These are phyloP conservation scores for Metschnikowia sp. DNA, from an alignment of 805 yeast species.

Conservation along the genomic window DNA sequence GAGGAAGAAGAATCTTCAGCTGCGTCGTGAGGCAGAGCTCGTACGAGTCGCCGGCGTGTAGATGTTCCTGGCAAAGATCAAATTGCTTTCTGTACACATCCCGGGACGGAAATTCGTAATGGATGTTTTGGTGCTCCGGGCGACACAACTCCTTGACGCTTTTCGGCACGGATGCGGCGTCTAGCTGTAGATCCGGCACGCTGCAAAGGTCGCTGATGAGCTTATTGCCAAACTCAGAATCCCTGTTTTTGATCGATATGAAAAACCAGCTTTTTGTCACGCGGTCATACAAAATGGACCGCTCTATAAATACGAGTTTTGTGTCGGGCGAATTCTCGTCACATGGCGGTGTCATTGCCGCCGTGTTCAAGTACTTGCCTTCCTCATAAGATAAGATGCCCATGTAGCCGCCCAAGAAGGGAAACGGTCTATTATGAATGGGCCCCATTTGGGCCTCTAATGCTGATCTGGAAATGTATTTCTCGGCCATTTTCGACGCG, in stretches of 20 bases:
- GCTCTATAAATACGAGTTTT: conserved; percentile 66
- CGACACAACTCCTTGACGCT: conserved; percentile 25
- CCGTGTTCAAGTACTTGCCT: conserved; percentile 49
- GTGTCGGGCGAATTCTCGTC: conserved; percentile 59
- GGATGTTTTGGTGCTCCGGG: conserved; percentile 23
- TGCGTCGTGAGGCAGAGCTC: conserved; percentile 87
- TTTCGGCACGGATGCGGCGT: conserved; percentile 21
- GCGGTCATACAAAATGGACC: conserved; percentile 58
- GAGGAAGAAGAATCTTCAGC: conserved; percentile 55
- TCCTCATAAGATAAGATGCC: conserved; percentile 90
- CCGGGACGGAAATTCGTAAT: conserved; percentile 49
- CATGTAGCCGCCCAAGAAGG: conserved; percentile 87
- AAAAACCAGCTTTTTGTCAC: conserved; percentile 43
- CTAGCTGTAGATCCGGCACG: conserved; percentile 11
- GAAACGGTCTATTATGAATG: conserved; percentile 40
- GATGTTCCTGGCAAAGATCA: conserved; percentile 57
- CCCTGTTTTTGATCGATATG: conserved; percentile 43
- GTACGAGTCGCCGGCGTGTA: conserved; percentile 84
- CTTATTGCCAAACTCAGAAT: conserved; percentile 29
- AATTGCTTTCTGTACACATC: conserved; percentile 54
- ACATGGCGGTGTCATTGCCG: conserved; percentile 38
- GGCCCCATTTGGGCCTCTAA: conserved; percentile 21
- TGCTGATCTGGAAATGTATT: conserved; percentile 28
- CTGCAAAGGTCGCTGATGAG: conserved; percentile 11
- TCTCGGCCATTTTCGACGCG: conserved; percentile 44